Base-by-base conservation (phyloP, 1,139 yeast species). In the Saccharomyces uvarum region DNA sequence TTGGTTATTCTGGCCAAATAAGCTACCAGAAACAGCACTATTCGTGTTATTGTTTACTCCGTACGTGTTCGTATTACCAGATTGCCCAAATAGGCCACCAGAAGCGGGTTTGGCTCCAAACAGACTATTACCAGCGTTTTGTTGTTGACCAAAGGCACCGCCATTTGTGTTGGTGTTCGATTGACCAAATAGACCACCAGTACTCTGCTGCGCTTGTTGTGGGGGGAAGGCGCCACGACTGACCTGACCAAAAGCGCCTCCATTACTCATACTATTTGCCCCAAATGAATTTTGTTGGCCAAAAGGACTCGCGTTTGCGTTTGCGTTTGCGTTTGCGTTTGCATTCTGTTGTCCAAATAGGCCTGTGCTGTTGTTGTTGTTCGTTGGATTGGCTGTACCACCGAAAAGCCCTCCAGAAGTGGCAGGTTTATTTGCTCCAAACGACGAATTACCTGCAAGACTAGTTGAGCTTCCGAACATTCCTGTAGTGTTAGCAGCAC, bases 131-230 rank as follows among this genome's bases (percentile, higher is more conserved):
- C 54, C 24, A 3, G 53, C 53, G 51, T 21, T 55, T 47, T 48
- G 58, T 51, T 55, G 52, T 55, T 29, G 51, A 52, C 38, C 60
- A 54, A 49, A 51, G 8, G 57, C 51, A 24, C 33, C 14, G 33
- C 33, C 33, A 31, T 31, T 31, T 31, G 33, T 31, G 27, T n/a
- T 31, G 26, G 2, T 48, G 14, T 48, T 48, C 1, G 14, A 29
- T 29, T 60, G 29, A 32, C 74, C 76, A 62, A 73, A 72, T 42
- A 68, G 58, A 2, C 75, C 75, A 46, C 68, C 67, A 6, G 65
- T 50, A 24, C 24, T 41, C 46, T 41, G 21, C 8, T 41, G 24
- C 6, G 21, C 21, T 41, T 41, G 7, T 64, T 66, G 7, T 66
- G 63, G 29, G 55, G 11, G 13, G 48, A n/a, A 44, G 56, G 59